Base-by-base conservation (phyloP, 164 flowering plant genomes). In the Vitis rupestris region DNA sequence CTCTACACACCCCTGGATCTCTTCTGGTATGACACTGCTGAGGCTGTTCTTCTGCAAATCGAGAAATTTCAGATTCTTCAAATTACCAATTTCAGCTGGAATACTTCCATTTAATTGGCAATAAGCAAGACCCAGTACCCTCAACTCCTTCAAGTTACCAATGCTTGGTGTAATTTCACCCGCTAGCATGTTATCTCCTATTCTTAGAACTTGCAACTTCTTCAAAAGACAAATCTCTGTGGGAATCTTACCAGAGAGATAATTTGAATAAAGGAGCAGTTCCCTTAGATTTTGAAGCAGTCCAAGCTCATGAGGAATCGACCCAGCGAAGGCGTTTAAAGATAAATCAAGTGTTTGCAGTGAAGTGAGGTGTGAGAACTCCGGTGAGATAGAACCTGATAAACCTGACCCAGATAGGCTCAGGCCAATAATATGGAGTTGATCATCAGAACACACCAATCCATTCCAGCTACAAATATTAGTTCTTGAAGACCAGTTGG, bases 391-490 rank as follows among this genome's bases (percentile, higher is more conserved):
- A 10, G 74, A 66, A 67, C 98, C 98, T 14, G 85, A 81, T 50
- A 94, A 70, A 63, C 92, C 89, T 49, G 83, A 81, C 14, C 78
- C 72, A 30, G 98, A 85, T 4, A 94, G 81, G 67, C 90, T 88
- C 75, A 91, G 76, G 62, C 84, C 78, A n/a, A 83, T 67, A 61
- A 92, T 73, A 49, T 74, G 87, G 13, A 66, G 60, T 49, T 73
- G 78, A 83, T 87, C 85, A 53, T 70, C 76, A 13, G 96, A 84
- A 78, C 98, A 94, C 59, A 76, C 75, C 2, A 94, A 17, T 55
- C 98, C 96, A 73, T 80, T 75, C 98, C 96, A 94, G 61, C 78
- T 80, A 74, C 98, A 92, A 3, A 86, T 52, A 71, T 81, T 78
- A 61, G 75, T 56, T 71, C 56, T 60, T 29, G 76, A 57, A 64